Evolutionary conservation across 2,329 filamentous ascomycete species (phyloP), one percentile per base, ranked within the genome.

Genomic region (Incumbomyces delicatus): DNA sequence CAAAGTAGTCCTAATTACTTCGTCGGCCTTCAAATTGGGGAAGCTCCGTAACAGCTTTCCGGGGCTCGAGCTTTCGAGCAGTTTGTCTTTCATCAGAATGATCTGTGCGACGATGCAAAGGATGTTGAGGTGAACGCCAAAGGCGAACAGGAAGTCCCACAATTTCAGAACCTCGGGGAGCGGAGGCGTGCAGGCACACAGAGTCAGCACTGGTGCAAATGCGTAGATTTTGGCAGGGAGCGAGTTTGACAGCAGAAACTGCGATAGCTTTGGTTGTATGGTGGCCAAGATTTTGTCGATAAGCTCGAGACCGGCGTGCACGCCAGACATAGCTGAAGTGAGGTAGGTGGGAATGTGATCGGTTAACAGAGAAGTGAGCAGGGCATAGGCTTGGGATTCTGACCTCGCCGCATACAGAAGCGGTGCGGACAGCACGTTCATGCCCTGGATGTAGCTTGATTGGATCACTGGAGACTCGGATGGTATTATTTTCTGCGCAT

Each of bases 121-220:
- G 47, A 98, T 87, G 60, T 98, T 98, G 51, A 98, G 66, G 64
- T 98, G 92, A 31, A 88, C 82, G 0, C 92, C 92, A 57, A 95
- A 98, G 0, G 92, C 90, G 60, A 98, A 94, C 17, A 98, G 68
- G 58, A 98, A 98, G 63, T 98, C 92, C 92, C 92, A 98, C 2
- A 98, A 75, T 52, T 85, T 79, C 46, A 98, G 67, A 0, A 98
- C 92, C 66, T 98, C 90, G 0, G 90, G 90, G 46, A 98, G 67
- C 2, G 92, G 92, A 13, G 92, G 92, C 13, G 92, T 98, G 65
- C 92, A 96, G 20, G 92, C 92, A 61, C 88, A 95, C 42, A 98
- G 76, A 0, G 92, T 98, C 53, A 96, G 72, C 0, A 98, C 92
- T 1, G 87, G 94, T 1, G 92, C 87, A 60, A 98, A 98, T 2